Base-by-base conservation (phyloP, 306 rosid species). In the Medicago arabica region DNA sequence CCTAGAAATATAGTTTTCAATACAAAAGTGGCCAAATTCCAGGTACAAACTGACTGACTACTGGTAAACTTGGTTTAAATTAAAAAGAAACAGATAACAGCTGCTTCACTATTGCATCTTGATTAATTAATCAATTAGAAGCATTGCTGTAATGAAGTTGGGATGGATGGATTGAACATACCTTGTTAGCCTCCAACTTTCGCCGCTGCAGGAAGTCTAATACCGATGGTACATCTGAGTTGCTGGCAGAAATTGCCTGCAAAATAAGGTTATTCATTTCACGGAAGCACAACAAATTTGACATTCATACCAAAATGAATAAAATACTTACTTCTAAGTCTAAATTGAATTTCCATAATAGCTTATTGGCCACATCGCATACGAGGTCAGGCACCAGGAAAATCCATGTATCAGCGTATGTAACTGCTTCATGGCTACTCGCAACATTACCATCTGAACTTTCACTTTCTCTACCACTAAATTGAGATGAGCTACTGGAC, bases 151-250 rank as follows among this genome's bases (percentile, higher is more conserved):
- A 43, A 53, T 40, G 14, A 72, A 61, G 36, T 66, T 41, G 46
- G 70, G 71, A 19, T 12, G 58, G 43, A 17, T 53, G 67, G 75
- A 40, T 31, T 61, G 43, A 61, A 28, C 49, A 47, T 81, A 95
- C 99, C 96, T 86, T 90, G 85, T 79, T 84, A 60, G 92, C 91
- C 71, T 95, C 97, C 86, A 85, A 79, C 75, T 87, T 95, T 38
- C 99, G 96, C 83, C 97, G 87, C 89, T 95, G 97, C 88, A 95
- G 86, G 87, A 95, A 95, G 86, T 95, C 99, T 69, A 95, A 83
- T 70, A 92, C 84, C 67, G 96, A 90, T 39, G 99, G 89, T 70
- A 85, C 93, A 88, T 95, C 99, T 64, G 99, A 95, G 90, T 92
- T 95, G 83, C 97, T 92, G 60, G 97, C 89, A 78, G 99, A 88